phyloP scores from a whole-genome alignment of 257 asterid genomes.

The Lantana camara region DNA sequence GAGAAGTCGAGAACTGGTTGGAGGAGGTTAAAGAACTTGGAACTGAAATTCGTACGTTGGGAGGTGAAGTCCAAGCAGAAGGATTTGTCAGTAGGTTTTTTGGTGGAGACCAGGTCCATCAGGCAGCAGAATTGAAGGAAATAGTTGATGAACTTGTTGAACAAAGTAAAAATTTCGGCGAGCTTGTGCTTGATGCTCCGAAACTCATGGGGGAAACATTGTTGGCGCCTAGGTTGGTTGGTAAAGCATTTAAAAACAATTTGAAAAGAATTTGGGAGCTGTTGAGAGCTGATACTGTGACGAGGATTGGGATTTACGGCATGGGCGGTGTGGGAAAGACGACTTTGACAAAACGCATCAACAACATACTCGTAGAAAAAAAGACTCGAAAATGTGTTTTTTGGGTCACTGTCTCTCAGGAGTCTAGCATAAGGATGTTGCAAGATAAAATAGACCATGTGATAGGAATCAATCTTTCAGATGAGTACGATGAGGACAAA shows the following conservation, averaged over 20 bases:
- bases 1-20: conserved; percentile 8
- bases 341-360: conserved; percentile 7
- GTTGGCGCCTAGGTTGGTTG: conserved; percentile 2
- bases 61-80: neutral
- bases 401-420: conserved; percentile 24
- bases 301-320: conserved; percentile 31
- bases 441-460: conserved; percentile 1
- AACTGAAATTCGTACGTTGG: neutral
- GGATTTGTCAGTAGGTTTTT: neutral
- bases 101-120: neutral
- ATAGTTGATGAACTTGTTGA: neutral
- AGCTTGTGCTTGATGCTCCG: neutral
- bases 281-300: conserved; percentile 1
- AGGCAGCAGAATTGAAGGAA: neutral
- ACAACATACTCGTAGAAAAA: conserved; percentile 5
- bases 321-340: conserved; percentile 34
- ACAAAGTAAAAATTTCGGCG: neutral
- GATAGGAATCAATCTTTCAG: neutral
- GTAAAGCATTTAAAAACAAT: conserved; percentile 18
- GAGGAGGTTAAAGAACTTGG: neutral
- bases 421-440: neutral
- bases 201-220: conserved; percentile 3
- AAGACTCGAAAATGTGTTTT: neutral
- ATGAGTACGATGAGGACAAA: conserved; percentile 17
- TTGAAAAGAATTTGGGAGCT: conserved; percentile 17